A percentile compares a stretch with the other conserved stretches of the same genome.
These are phyloP conservation scores for Globisporangium nunn DNA, from an alignment of 352 stramenopile species.

Conservation along the genomic window DNA sequence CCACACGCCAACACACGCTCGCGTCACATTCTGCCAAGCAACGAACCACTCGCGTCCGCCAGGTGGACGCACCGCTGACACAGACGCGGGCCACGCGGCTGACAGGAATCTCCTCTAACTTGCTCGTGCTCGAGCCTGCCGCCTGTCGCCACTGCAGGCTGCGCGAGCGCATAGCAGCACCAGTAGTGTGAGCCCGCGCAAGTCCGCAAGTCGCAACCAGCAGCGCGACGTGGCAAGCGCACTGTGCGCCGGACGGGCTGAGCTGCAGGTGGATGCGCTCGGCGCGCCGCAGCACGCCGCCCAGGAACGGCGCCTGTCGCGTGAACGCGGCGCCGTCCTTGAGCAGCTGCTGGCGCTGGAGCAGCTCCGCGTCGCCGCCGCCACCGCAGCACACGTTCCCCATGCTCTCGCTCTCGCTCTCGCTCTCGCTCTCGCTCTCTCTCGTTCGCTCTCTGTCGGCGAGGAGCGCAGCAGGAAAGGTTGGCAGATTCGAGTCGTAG, in stretches of 20 bases:
- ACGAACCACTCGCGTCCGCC: neutral
- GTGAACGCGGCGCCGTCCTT: slow-evolving; percentile 66
- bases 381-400: slow-evolving; percentile 60
- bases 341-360: slow-evolving; percentile 49
- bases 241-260: slow-evolving; percentile 41
- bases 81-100: slow-evolving; percentile 49
- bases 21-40: neutral
- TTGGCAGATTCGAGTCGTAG: neutral
- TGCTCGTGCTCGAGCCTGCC: slow-evolving; percentile 28
- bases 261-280: slow-evolving; percentile 57
- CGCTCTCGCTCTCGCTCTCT: neutral
- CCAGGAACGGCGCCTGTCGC: slow-evolving; percentile 58
- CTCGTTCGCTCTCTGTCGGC: too few relatives aligned
- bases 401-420: slow-evolving; percentile 20
- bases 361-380: slow-evolving; percentile 45
- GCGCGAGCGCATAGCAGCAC: neutral
- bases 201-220: neutral
- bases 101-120: slow-evolving; percentile 44
- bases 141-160: slow-evolving; percentile 43
- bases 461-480: neutral
- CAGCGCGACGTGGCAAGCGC: neutral
- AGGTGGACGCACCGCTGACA: slow-evolving; percentile 25
- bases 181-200: neutral
- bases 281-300: slow-evolving; percentile 45
- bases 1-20: neutral